Conservation (phyloP, 1,284 basidiomycete genomes). For the Ustilago tritici region DNA sequence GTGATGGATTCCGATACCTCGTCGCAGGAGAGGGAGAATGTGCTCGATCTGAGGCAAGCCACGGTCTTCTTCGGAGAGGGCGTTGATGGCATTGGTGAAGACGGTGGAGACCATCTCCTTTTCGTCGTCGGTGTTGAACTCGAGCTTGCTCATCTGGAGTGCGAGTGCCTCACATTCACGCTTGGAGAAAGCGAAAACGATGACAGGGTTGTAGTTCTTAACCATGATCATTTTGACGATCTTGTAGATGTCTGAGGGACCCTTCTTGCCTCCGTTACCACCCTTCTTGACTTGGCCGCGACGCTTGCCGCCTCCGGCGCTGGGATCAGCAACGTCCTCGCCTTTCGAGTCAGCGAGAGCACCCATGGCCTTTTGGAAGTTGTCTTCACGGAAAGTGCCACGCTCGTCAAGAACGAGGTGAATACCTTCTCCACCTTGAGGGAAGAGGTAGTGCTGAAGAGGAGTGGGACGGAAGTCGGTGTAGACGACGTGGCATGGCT, state of each 20-base stretch:
- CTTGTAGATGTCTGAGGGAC: constrained; percentile 97
- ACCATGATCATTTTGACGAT: constrained; percentile 99
- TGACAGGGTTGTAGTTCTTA: constrained; percentile 98
- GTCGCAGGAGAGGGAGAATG: constrained; percentile 89
- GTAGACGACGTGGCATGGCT: constrained; percentile 99
- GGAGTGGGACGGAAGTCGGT: constrained; percentile 99
- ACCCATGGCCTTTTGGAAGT: constrained; percentile 98
- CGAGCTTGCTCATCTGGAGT: constrained; percentile 90
- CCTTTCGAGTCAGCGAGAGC: constrained; percentile 81
- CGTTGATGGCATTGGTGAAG: constrained; percentile 94
- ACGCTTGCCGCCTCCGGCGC: constrained; percentile 78
- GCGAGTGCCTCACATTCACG: constrained; percentile 96
- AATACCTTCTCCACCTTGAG: constrained; percentile 94
- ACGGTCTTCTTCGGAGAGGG: constrained; percentile 87
- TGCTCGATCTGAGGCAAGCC: constrained; percentile 94
- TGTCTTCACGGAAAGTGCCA: constrained; percentile 95
- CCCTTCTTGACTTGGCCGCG: constrained; percentile 80
- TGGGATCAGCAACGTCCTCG: constrained; percentile 90
- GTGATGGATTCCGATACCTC: constrained; percentile 98
- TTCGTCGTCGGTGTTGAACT: constrained; percentile 95
- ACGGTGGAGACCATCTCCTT: constrained; percentile 88
- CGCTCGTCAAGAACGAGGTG: constrained; percentile 98
- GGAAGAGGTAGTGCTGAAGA: constrained; percentile 97
- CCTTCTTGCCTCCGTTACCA: constrained; percentile 93
- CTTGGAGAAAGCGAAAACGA: constrained; percentile 98